phyloP scores from a whole-genome alignment of 768 basidiomycete genomes.

The Russula sp. region DNA sequence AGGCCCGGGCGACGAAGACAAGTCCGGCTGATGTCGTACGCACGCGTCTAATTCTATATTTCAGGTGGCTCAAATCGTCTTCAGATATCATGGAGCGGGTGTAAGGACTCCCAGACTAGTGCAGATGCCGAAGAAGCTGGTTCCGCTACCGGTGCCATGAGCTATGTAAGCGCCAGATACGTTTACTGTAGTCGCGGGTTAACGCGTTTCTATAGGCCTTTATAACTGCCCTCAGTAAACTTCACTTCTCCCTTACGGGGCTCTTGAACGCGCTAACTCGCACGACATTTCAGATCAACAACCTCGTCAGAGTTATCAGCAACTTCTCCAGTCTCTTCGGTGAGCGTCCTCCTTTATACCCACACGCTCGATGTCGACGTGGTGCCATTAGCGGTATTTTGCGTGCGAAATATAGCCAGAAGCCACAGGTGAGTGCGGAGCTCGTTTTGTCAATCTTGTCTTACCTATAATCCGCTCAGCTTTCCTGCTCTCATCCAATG shows the following conservation, averaged over 20 bases:
- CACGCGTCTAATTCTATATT: conserved; percentile 28
- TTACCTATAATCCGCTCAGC: conserved; percentile 27
- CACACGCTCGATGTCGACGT: not conserved
- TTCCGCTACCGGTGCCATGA: conserved; percentile 76
- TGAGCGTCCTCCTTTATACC: conserved; percentile 31
- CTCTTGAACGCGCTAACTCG: not conserved
- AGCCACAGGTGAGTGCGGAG: conserved; percentile 46
- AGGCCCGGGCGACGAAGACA: conserved; percentile 54
- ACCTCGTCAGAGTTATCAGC: conserved; percentile 61
- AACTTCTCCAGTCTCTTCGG: conserved; percentile 58
- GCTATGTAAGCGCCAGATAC: conserved; percentile 51
- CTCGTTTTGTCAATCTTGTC: not conserved
- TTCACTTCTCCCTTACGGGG: not conserved
- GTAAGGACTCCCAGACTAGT: conserved; percentile 82
- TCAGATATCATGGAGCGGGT: conserved; percentile 82
- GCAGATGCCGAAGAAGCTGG: conserved; percentile 77
- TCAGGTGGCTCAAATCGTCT: conserved; percentile 3
- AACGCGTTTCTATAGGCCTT: conserved; percentile 47
- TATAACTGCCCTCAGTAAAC: conserved; percentile 54
- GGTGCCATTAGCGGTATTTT: conserved; percentile 47
- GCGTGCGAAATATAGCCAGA: conserved; percentile 62
- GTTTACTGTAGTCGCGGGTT: not conserved
- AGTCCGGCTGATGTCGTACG: conserved; percentile 88
- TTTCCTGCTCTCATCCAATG: conserved; percentile 74
- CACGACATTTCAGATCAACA: conserved; percentile 40